Evolutionary conservation across 2,329 filamentous ascomycete genomes (phyloP).

Genomic region (Thielaviopsis cerberus): DNA sequence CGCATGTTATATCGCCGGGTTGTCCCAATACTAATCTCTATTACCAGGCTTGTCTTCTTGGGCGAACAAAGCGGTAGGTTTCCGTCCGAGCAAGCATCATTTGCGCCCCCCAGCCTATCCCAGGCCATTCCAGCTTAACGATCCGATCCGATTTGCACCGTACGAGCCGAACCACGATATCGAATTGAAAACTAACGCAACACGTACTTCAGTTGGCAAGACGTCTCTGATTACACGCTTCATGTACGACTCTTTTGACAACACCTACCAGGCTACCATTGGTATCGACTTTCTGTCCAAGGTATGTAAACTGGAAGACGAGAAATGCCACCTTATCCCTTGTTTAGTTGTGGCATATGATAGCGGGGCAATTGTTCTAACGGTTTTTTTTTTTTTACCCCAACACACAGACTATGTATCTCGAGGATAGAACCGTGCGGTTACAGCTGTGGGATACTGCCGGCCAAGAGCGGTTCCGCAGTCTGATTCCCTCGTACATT

Average conservation of each 20-base stretch:
- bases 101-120: neutral
- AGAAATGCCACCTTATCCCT: neutral
- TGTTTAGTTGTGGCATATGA: neutral
- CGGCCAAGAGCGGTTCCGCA: constrained; percentile 91
- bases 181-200: constrained; percentile 8
- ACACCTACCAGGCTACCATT: constrained; percentile 98
- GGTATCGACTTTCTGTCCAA: constrained; percentile 99
- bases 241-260: constrained; percentile 99
- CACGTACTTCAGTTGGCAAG: constrained; percentile 58
- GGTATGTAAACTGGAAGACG: constrained; percentile 25
- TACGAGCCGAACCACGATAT: neutral
- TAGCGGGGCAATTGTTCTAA: constrained; percentile 2
- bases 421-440: constrained; percentile 92
- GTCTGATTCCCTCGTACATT: constrained; percentile 93
- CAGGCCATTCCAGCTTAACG: neutral
- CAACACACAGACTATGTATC: constrained; percentile 71
- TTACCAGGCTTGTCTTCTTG: constrained; percentile 70
- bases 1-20: neutral
- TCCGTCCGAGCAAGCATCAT: neutral
- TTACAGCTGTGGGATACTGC: constrained; percentile 98
- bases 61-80: constrained; percentile 91
- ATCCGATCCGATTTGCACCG: neutral
- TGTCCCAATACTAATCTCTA: constrained; percentile 7
- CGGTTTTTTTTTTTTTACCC: neutral
- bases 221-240: constrained; percentile 96